Conservation (phyloP, 83 land plant genomes). For the Diphasiastrum complanatum region DNA sequence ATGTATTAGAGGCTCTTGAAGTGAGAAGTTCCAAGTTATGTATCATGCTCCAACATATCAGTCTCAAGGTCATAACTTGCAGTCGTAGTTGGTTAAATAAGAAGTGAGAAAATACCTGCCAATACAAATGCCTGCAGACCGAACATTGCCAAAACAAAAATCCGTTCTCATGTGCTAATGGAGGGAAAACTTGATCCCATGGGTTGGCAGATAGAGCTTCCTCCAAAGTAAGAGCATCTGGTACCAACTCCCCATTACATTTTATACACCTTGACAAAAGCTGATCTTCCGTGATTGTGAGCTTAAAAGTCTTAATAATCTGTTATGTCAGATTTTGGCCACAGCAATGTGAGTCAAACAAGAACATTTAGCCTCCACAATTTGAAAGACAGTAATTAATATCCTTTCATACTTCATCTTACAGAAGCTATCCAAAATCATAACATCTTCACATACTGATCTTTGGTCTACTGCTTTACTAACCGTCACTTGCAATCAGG, state of each 20-base stretch:
- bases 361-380: not conserved
- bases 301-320: constrained; percentile 27
- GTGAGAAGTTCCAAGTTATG: no score
- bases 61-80: no score
- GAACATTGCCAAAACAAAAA: constrained; percentile 40
- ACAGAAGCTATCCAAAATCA: no score
- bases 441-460: no score
- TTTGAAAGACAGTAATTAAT: constrained; percentile 3
- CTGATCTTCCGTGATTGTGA: constrained; percentile 25
- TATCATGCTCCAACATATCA: no score
- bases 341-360: not conserved
- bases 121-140: constrained; percentile 32
- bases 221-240: constrained; percentile 24
- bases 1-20: no score
- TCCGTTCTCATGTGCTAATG: constrained; percentile 1
- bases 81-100: no score
- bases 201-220: constrained; percentile 29
- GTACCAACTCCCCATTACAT: constrained; percentile 37
- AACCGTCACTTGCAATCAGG: no score
- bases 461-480: no score
- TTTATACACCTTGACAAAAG: constrained; percentile 37
- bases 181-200: constrained; percentile 9
- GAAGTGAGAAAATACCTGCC: no score
- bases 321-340: no score
- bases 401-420: no score